phyloP scores from a whole-genome alignment of 805 yeast genomes.

The Ogataea naganishii region DNA sequence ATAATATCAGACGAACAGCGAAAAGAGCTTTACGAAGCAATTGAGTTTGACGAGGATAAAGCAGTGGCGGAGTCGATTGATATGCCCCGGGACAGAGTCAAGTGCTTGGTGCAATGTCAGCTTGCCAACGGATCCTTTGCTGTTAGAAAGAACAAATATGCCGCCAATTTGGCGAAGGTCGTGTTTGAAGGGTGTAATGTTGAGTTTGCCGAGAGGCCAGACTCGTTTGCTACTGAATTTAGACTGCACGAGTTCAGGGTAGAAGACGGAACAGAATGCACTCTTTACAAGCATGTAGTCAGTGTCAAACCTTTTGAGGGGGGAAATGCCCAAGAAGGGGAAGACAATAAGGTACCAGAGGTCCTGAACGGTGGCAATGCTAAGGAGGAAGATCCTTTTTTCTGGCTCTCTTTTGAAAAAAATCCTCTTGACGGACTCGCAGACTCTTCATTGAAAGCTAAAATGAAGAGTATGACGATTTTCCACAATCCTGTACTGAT shows the following conservation, averaged over 20 bases:
- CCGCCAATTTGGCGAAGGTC: constrained; percentile 59
- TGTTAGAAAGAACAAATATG: constrained; percentile 34
- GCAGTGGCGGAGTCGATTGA: constrained; percentile 44
- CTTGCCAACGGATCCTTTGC: constrained; percentile 73
- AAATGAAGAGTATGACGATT: constrained; percentile 78
- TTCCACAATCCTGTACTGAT: constrained; percentile 82
- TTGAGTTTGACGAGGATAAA: constrained; percentile 74
- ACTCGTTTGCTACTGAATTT: constrained; percentile 64
- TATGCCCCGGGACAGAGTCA: constrained; percentile 65
- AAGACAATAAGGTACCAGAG: no score
- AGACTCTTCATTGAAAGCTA: constrained; percentile 67
- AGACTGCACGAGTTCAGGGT: constrained; percentile 75
- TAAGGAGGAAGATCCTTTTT: constrained; percentile 49
- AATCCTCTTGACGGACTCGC: constrained; percentile 83
- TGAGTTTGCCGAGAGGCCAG: constrained; percentile 67
- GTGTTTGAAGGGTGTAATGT: constrained; percentile 76
- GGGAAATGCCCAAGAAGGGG: no score
- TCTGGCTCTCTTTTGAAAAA: constrained; percentile 72
- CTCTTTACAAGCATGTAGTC: constrained; percentile 81
- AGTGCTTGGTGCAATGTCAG: constrained; percentile 57
- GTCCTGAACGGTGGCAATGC: constrained; percentile 6
- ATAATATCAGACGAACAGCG: constrained; percentile 78
- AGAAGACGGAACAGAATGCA: constrained; percentile 75
- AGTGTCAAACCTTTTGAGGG: constrained; percentile 68
- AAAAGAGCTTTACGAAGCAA: constrained; percentile 84